Evolutionary conservation across 2,329 filamentous ascomycete species (phyloP).

Genomic region (Cercospora janseana): DNA sequence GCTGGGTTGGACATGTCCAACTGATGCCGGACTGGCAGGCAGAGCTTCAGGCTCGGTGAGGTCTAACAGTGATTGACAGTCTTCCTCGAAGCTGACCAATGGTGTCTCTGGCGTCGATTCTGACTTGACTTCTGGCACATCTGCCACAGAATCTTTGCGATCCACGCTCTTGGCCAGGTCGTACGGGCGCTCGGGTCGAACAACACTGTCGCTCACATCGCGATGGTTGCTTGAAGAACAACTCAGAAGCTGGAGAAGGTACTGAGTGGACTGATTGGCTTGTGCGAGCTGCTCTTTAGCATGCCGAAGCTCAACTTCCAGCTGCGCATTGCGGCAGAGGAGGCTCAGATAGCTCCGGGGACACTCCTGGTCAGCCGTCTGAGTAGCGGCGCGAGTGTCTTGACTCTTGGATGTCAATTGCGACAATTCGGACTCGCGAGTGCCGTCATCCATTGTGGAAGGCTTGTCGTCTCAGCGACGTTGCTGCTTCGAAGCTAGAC

Average conservation of each 20-base stretch:
- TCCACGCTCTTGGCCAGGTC: not conserved
- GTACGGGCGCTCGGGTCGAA: conserved; percentile 1
- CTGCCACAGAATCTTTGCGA: conserved; percentile 5
- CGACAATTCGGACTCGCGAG: no score
- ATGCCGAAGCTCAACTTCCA: conserved; percentile 31
- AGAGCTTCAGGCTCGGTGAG: not conserved
- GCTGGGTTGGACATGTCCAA: not conserved
- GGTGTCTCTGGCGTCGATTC: not conserved
- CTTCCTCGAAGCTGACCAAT: conserved; percentile 14
- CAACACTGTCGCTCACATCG: conserved; percentile 1
- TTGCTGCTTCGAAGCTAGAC: no score
- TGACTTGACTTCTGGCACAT: not conserved
- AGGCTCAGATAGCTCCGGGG: conserved; percentile 11
- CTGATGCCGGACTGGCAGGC: not conserved
- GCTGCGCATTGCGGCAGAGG: conserved; percentile 25
- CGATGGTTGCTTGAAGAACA: not conserved
- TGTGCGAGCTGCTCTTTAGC: conserved; percentile 29
- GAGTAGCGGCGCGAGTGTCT: not conserved
- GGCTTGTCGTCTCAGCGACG: no score
- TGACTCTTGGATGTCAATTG: not conserved
- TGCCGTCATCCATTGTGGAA: no score
- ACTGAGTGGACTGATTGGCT: conserved; percentile 23
- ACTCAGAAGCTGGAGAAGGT: conserved; percentile 23
- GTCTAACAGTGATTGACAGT: not conserved
- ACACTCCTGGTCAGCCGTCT: not conserved